phyloP scores from a whole-genome alignment of 2,329 filamentous ascomycete genomes.

The Rugonectria rugulosa region DNA sequence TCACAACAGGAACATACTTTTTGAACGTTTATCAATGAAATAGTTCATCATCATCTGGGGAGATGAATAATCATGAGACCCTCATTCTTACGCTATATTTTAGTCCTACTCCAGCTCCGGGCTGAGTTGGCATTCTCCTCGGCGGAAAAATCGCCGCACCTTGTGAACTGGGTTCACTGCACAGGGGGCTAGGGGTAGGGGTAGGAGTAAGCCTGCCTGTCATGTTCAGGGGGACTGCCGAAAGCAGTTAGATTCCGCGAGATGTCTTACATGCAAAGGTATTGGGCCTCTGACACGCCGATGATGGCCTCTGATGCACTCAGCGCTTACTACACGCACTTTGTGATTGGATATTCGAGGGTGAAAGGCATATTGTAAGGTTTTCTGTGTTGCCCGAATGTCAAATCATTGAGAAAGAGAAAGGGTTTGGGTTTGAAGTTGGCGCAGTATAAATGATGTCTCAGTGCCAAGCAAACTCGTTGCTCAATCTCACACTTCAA shows the following conservation, averaged over 20 bases:
- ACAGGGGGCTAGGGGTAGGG: background rate
- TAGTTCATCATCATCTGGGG: too few species aligned
- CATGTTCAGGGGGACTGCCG: background rate
- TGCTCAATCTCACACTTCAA: background rate
- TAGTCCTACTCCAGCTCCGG: background rate
- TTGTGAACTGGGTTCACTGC: background rate
- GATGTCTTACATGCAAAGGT: background rate
- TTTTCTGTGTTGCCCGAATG: too few species aligned
- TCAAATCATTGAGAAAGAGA: too few species aligned
- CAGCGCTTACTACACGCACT: too few species aligned
- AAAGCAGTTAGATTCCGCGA: background rate
- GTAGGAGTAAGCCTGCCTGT: too few species aligned
- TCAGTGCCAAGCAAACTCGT: too few species aligned
- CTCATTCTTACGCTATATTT: background rate
- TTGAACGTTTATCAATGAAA: background rate
- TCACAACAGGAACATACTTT: background rate
- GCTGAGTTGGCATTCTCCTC: background rate
- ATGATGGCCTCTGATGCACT: too few species aligned
- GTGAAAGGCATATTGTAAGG: too few species aligned
- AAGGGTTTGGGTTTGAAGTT: too few species aligned
- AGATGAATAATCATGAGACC: background rate
- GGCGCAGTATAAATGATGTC: too few species aligned
- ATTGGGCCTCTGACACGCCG: background rate
- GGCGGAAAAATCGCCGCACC: slow-evolving; percentile 3
- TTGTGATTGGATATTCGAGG: too few species aligned